Base-by-base conservation (phyloP, 2,329 filamentous ascomycete genomes). In the Phialemoniopsis sp. region DNA sequence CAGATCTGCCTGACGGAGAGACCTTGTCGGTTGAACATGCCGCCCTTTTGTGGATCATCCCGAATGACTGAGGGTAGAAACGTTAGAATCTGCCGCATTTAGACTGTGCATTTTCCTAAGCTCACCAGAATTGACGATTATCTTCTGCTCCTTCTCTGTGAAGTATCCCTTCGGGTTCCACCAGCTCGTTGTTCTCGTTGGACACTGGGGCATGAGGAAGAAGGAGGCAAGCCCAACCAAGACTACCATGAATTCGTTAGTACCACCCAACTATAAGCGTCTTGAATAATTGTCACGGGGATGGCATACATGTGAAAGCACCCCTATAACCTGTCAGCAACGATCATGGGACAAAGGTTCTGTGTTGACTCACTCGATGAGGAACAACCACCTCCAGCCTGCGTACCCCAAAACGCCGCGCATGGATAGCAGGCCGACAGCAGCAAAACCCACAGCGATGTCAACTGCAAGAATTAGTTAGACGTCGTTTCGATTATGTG, bases 121-220 rank as follows among this genome's bases (percentile, higher is more conserved):
- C n/a, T n/a, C n/a, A n/a, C n/a, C n/a, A n/a, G 52, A 72, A 50
- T 83, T 85, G 5, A 83, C 79, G 60, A 85, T 76, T 43, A 85
- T 83, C 47, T 78, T 78, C 51, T 81, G 77, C 54, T 86, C 80
- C 14, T 62, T 70, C 39, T 82, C 77, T 6, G 59, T 73, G 55
- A 85, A 82, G 73, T 80, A 82, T 4, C 82, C 82, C 15, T 63
- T 60, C 3, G 52, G 55, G 35, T 78, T 77, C 26, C 78, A 76
- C 49, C 68, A 67, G 21, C 71, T 75, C 6, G 70, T 71, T 1
- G 82, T 87, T 47, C 81, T 78, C 0, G 76, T 77, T 0, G 82
- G 80, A 1, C 74, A 81, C 42, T 76, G 63, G 1, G 76, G 74
- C 61, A 82, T 72, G 54, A 78, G 72, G 49, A 78, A 70, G 40